Evolutionary conservation across 164 flowering plant genomes (phyloP).

Genomic region (Nymphaea thermarum): DNA sequence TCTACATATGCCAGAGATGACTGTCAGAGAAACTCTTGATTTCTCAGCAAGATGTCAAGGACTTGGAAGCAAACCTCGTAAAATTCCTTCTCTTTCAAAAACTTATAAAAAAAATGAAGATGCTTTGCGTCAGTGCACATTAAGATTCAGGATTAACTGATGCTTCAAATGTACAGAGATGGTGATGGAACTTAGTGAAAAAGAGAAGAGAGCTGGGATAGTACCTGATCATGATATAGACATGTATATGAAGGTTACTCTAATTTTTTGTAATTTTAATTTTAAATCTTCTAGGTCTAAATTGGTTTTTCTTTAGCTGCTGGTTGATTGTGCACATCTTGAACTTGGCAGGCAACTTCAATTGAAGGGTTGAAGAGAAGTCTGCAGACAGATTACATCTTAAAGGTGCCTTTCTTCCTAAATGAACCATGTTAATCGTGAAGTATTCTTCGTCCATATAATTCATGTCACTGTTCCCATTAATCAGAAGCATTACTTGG

Average conservation of each 20-base stretch:
- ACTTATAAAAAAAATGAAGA: not conserved
- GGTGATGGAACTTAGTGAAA: slow-evolving; percentile 1
- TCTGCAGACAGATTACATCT: slow-evolving; percentile 46
- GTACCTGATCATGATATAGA: slow-evolving; percentile 1
- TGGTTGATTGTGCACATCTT: not conserved
- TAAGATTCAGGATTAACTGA: too few relatives aligned
- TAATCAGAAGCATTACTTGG: too few relatives aligned
- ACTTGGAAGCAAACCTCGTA: not conserved
- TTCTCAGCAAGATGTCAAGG: slow-evolving; percentile 1
- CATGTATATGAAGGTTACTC: slow-evolving; percentile 1
- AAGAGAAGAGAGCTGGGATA: slow-evolving; percentile 3
- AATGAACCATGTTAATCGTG: not conserved
- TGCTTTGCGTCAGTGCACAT: not conserved
- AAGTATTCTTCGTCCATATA: too few relatives aligned
- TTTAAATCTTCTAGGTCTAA: not conserved
- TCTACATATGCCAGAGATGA: not conserved
- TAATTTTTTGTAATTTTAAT: not conserved
- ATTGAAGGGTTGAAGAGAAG: slow-evolving; percentile 28
- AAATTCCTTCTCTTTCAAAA: not conserved
- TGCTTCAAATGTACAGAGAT: not conserved
- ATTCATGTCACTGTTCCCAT: too few relatives aligned
- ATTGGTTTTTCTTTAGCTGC: not conserved
- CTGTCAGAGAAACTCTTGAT: slow-evolving; percentile 4
- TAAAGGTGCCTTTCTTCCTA: slow-evolving; percentile 27
- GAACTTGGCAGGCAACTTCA: slow-evolving; percentile 36